Evolutionary conservation across 2,329 filamentous ascomycete species (phyloP).

Genomic region (Ceratocystis alfenasii): DNA sequence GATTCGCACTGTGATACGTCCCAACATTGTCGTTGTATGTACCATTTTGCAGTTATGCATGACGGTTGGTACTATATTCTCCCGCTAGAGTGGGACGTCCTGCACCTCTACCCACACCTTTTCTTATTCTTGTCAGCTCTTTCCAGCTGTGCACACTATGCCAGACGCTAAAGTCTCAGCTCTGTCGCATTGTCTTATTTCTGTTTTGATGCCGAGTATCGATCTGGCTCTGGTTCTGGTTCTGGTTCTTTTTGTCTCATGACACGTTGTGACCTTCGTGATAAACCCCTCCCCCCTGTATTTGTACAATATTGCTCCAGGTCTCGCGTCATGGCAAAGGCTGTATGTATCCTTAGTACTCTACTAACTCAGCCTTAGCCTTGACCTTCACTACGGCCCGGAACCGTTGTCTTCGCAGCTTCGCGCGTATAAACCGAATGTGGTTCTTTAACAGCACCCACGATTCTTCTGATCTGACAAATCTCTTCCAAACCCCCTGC

Average conservation of each 20-base stretch:
- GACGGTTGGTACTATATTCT: too few species aligned
- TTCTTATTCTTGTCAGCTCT: too few species aligned
- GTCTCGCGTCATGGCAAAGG: neutral
- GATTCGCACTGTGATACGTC: too few species aligned
- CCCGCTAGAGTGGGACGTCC: too few species aligned
- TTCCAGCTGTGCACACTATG: too few species aligned
- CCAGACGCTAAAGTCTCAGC: too few species aligned
- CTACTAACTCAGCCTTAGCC: neutral
- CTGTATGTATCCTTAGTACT: neutral
- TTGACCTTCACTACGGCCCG: neutral
- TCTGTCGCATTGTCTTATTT: neutral
- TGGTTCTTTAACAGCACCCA: constrained; percentile 20
- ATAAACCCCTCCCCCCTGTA: neutral
- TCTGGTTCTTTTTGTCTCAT: neutral
- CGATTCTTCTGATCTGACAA: constrained; percentile 2
- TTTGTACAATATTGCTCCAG: neutral
- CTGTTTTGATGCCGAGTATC: neutral
- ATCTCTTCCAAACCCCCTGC: constrained; percentile 12
- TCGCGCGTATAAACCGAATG: constrained; percentile 5
- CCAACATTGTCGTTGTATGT: too few species aligned
- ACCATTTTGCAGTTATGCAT: too few species aligned
- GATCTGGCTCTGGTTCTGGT: neutral
- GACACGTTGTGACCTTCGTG: neutral
- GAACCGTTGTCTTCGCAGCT: constrained; percentile 12
- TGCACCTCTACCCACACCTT: too few species aligned